Evolutionary conservation across 768 basidiomycete species (phyloP).

Genomic region (Tylopilus felleus): DNA sequence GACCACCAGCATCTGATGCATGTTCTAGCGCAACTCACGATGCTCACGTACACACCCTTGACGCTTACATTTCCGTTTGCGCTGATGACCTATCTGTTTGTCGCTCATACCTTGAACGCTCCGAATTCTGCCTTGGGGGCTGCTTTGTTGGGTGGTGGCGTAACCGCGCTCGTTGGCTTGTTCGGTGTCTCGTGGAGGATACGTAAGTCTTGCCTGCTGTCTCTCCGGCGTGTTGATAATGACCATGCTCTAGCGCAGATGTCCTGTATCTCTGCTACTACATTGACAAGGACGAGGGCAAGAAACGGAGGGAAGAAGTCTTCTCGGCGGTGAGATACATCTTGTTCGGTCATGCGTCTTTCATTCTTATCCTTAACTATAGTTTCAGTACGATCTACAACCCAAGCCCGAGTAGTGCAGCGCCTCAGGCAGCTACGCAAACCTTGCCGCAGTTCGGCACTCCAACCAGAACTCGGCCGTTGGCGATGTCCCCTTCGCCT

Average conservation of each 20-base stretch:
- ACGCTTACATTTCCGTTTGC: slow-evolving; percentile 82
- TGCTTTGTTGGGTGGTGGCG: slow-evolving; percentile 70
- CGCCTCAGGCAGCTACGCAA: slow-evolving; percentile 9
- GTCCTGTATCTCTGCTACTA: slow-evolving; percentile 66
- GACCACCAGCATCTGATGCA: not conserved
- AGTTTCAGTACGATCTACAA: slow-evolving; percentile 42
- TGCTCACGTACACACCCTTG: slow-evolving; percentile 70
- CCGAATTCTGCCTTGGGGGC: slow-evolving; percentile 74
- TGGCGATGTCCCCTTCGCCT: slow-evolving; percentile 14
- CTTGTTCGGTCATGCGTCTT: not conserved
- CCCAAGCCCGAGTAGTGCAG: slow-evolving; percentile 9
- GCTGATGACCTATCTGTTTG: slow-evolving; percentile 79
- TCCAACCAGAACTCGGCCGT: slow-evolving; percentile 7
- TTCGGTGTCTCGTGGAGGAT: slow-evolving; percentile 80
- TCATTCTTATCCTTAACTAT: slow-evolving; percentile 3
- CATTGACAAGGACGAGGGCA: slow-evolving; percentile 56
- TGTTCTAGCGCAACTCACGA: slow-evolving; percentile 54
- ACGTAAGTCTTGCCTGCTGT: slow-evolving; percentile 41
- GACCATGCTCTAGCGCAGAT: slow-evolving; percentile 45
- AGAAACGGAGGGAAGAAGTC: slow-evolving; percentile 49
- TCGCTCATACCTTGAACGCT: slow-evolving; percentile 72
- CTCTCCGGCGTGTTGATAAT: not conserved
- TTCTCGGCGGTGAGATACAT: slow-evolving; percentile 47
- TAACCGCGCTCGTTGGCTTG: slow-evolving; percentile 77
- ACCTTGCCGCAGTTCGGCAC: slow-evolving; percentile 10